Base-by-base conservation (phyloP, 805 yeast species). In the Schizosaccharomyces octosporus region DNA sequence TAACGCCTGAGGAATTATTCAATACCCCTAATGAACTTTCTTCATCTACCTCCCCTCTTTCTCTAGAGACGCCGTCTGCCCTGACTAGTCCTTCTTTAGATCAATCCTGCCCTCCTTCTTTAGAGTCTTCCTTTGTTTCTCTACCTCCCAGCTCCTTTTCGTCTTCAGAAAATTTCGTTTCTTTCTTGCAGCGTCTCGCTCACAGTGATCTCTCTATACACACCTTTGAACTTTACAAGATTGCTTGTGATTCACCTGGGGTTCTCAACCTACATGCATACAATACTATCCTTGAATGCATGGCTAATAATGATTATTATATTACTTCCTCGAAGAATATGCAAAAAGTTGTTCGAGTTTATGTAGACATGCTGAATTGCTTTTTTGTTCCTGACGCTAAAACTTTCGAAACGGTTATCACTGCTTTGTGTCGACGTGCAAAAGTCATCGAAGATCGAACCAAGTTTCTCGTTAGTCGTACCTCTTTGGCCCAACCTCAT, bases 91-190 rank as follows among this genome's bases (percentile, higher is more conserved):
- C 60, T 32, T 39, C 29, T n/a, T 15, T 51, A 5, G 61, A 54
- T 21, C 41, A 62, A 21, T 45, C 59, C 2, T 39, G 31, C 60
- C 32, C 48, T 51, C 43, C 29, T 19, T 62, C 63, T 42, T 42
- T 55, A 31, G 63, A 39, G 29, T 62, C 59, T 19, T 62, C 31
- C 43, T 62, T 55, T 13, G 62, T n/a, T 55, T 61, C 62, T 15
- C n/a, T 45, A 31, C 61, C 55, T 17, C 51, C 27, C 27, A 45
- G 27, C 27, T 45, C 51, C 11, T 45, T 45, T 24, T 19, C 51
- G 5, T 45, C 51, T 45, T 9, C 51, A n/a, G 27, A 13, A 9
- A 29, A 51, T 4, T 51, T 51, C 29, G 11, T 51, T 51, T 29
- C 31, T 24, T 29, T 51, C 15, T 24, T 51, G 32, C 31, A 51